Percentiles rank a stretch among this genome's conserved stretches.
Evolutionary conservation across 495 filamentous ascomycete species (phyloP).

Genomic region (Parathielavia appendiculata): DNA sequence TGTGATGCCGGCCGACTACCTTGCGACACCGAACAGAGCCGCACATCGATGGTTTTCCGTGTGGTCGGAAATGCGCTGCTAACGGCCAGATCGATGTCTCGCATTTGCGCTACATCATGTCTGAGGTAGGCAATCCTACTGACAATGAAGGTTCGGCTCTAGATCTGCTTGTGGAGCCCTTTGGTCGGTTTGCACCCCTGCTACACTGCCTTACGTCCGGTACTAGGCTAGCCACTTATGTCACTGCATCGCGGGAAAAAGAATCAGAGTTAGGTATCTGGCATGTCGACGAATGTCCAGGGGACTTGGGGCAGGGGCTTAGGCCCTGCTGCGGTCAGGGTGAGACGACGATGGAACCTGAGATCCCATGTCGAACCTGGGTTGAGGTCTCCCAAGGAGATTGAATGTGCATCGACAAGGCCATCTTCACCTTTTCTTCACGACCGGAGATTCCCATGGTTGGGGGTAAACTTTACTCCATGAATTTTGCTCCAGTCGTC

Average conservation of each 20-base stretch:
- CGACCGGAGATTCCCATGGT: too few species aligned
- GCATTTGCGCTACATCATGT: not conserved
- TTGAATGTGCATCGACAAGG: too few species aligned
- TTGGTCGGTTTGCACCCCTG: not conserved
- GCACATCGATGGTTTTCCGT: too few species aligned
- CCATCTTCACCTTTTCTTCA: too few species aligned
- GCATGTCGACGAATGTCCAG: not conserved
- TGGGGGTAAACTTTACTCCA: not conserved
- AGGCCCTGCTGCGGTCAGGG: not conserved
- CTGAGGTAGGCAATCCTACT: not conserved
- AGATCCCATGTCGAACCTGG: too few species aligned
- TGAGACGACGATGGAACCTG: too few species aligned
- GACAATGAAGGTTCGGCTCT: not conserved
- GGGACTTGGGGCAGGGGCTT: not conserved
- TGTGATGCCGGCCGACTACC: not conserved
- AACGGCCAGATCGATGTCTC: not conserved
- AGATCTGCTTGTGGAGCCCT: not conserved
- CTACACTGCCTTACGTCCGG: slow-evolving; percentile 4
- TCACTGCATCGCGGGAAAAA: too few species aligned
- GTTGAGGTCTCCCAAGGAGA: not conserved
- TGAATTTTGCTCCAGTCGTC: not conserved
- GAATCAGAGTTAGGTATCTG: too few species aligned
- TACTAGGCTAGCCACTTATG: too few species aligned
- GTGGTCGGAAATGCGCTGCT: not conserved
- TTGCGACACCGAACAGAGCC: too few species aligned